These are phyloP conservation scores for Cudoniella acicularis DNA, from an alignment of 495 filamentous ascomycete species.

Conservation along the genomic window DNA sequence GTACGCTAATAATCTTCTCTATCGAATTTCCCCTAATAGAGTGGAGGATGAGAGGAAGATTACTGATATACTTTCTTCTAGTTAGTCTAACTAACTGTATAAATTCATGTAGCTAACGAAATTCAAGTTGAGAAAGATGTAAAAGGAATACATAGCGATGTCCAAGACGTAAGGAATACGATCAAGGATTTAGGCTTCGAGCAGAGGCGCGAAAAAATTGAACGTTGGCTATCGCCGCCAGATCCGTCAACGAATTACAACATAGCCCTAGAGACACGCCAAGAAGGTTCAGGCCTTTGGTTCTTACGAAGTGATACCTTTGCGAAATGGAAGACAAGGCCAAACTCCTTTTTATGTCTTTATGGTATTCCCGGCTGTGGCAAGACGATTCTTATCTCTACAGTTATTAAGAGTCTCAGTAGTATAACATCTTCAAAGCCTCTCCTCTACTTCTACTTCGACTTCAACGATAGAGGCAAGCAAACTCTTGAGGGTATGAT, in stretches of 20 bases:
- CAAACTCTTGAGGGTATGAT: conserved; percentile 30
- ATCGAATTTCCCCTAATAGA: background rate
- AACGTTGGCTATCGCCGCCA: conserved; percentile 29
- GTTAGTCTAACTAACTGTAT: too few species aligned
- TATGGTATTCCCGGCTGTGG: conserved; percentile 32
- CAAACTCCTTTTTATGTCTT: conserved; percentile 27
- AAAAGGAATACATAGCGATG: background rate
- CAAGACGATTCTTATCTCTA: conserved; percentile 29
- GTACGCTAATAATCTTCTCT: conserved; percentile 22
- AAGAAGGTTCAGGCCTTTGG: conserved; percentile 38
- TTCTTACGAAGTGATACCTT: conserved; percentile 21
- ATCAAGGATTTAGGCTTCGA: too few species aligned
- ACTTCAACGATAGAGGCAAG: conserved; percentile 39
- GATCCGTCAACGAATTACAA: conserved; percentile 31
- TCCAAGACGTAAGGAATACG: conserved; percentile 1
- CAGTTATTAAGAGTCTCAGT: conserved; percentile 33
- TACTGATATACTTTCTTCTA: too few species aligned
- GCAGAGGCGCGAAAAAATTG: too few species aligned
- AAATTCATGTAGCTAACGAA: background rate
- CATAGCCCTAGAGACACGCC: conserved; percentile 30
- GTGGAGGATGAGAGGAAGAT: background rate
- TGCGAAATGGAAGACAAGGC: background rate
- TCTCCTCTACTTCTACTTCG: conserved; percentile 32
- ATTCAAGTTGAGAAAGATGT: background rate
- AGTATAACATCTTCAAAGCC: conserved; percentile 18